These are phyloP conservation scores for Rosa rugosa DNA, from an alignment of 306 rosid genomes.

Conservation along the genomic window DNA sequence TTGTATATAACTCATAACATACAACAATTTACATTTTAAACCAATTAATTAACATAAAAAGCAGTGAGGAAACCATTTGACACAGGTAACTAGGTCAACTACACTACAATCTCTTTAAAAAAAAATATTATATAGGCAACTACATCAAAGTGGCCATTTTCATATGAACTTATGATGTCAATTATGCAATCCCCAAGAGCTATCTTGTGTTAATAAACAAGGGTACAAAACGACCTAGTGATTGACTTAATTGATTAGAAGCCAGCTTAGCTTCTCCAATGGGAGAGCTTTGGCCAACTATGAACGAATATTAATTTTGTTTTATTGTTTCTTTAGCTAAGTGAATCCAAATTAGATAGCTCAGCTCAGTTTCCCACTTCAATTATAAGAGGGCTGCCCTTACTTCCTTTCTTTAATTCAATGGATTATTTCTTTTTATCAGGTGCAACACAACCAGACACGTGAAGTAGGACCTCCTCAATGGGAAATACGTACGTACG, in stretches of 20 bases:
- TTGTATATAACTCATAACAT: too few species aligned
- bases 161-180: background rate
- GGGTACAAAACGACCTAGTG: background rate
- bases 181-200: background rate
- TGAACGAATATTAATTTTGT: background rate
- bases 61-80: background rate
- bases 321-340: slow-evolving; percentile 2
- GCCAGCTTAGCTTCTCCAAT: slow-evolving; percentile 6
- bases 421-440: slow-evolving; percentile 21
- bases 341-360: slow-evolving; percentile 16
- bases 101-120: too few species aligned
- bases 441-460: background rate
- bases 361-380: slow-evolving; percentile 45
- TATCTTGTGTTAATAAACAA: background rate
- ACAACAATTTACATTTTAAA: too few species aligned
- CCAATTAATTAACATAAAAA: too few species aligned
- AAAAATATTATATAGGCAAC: background rate
- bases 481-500: background rate
- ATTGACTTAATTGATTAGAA: slow-evolving; percentile 14
- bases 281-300: slow-evolving; percentile 11
- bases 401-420: background rate
- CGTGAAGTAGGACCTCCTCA: slow-evolving; percentile 26
- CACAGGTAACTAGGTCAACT: background rate
- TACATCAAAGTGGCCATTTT: background rate
- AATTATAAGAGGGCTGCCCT: slow-evolving; percentile 10